These are phyloP conservation scores for Eurotiales sp. DNA, from an alignment of 2,329 filamentous ascomycete genomes.

Conservation along the genomic window DNA sequence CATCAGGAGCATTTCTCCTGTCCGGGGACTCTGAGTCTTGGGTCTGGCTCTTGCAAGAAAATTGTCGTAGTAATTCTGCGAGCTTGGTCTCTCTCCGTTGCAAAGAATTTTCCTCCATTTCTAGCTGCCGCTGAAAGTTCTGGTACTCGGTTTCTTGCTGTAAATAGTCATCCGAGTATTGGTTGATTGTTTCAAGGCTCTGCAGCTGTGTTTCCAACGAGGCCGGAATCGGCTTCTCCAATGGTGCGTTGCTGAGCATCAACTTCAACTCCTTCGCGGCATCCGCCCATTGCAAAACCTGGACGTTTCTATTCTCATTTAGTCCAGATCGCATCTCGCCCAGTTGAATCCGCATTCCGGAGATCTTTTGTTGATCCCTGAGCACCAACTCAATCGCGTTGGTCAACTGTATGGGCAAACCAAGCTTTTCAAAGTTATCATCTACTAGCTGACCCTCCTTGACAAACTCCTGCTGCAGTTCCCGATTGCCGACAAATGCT, in stretches of 20 bases:
- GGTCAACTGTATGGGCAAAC: background rate
- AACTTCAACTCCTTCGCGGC: background rate
- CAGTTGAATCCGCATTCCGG: conserved; percentile 6
- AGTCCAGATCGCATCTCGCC: conserved; percentile 3
- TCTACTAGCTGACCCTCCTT: background rate
- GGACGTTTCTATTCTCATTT: background rate
- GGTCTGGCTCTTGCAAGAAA: background rate
- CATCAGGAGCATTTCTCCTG: background rate
- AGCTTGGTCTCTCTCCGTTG: conserved; percentile 20
- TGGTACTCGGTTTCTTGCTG: conserved; percentile 24
- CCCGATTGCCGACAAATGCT: background rate
- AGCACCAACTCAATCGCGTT: background rate
- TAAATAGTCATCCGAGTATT: conserved; percentile 21
- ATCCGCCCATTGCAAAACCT: conserved; percentile 1
- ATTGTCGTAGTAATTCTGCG: conserved; percentile 4
- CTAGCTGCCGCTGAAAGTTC: conserved; percentile 24
- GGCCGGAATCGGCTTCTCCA: conserved; percentile 6
- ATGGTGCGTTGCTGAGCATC: background rate
- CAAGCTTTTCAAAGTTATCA: background rate
- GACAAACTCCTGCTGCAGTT: conserved; percentile 2
- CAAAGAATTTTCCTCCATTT: conserved; percentile 25
- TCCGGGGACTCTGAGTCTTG: background rate
- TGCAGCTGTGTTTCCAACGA: conserved; percentile 16
- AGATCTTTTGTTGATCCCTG: conserved; percentile 6
- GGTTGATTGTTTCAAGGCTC: conserved; percentile 16